Conservation (phyloP, 768 basidiomycete species). For the Termitomyces sp. region DNA sequence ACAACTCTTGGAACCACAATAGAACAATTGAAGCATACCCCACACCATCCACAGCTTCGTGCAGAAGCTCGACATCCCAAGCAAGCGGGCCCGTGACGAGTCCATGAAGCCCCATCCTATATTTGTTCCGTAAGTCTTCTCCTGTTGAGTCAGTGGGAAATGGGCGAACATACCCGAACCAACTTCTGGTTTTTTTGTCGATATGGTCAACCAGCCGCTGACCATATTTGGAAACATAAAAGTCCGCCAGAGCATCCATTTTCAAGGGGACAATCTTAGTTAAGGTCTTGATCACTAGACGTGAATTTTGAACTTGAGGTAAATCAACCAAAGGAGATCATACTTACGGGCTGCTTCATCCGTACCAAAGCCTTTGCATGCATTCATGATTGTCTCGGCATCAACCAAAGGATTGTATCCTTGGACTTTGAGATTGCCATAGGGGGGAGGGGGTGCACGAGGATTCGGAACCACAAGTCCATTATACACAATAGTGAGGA, state of each 20-base stretch:
- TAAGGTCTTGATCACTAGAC: constrained; percentile 30
- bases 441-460: constrained; percentile 19
- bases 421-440: constrained; percentile 25
- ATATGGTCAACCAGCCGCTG: constrained; percentile 27
- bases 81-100: constrained; percentile 35
- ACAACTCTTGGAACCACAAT: background rate
- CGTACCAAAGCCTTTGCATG: constrained; percentile 24
- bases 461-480: constrained; percentile 30
- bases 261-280: constrained; percentile 25
- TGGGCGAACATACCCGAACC: constrained; percentile 27
- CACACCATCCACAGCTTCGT: constrained; percentile 27
- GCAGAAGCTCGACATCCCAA: constrained; percentile 36
- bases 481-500: constrained; percentile 19
- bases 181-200: constrained; percentile 25
- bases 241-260: constrained; percentile 34
- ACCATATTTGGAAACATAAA: constrained; percentile 27
- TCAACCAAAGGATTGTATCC: constrained; percentile 32
- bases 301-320: background rate
- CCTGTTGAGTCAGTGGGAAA: background rate
- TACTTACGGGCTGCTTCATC: constrained; percentile 31
- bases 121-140: background rate
- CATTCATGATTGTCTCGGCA: constrained; percentile 28
- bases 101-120: constrained; percentile 19
- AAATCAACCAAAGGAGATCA: background rate
- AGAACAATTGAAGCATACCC: constrained; percentile 21